Percentiles rank a stretch among this genome's conserved stretches.
Conservation (phyloP, 2,329 filamentous ascomycete genomes). For the Lecanicillium sp. region DNA sequence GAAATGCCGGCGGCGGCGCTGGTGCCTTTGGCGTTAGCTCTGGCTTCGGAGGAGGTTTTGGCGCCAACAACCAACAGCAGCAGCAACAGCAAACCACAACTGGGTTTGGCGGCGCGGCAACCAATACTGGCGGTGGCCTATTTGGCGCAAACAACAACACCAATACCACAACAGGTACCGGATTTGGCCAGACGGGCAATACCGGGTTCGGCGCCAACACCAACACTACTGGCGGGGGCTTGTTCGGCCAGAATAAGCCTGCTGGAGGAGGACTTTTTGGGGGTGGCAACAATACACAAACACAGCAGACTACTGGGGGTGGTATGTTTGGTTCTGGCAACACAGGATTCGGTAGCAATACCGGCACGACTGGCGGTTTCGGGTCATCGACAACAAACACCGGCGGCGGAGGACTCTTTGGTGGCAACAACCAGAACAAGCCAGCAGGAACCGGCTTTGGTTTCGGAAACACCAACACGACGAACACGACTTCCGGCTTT, state of each 20-base stretch:
- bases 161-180: conserved; percentile 21
- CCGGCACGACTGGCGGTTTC: conserved; percentile 15
- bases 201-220: conserved; percentile 35
- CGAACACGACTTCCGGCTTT: conserved; percentile 16
- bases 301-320: conserved; percentile 14
- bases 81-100: conserved; percentile 22
- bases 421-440: conserved; percentile 30
- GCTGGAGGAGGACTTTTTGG: conserved; percentile 13
- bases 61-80: conserved; percentile 27
- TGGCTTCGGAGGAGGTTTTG: conserved; percentile 45
- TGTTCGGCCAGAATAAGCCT: conserved; percentile 28
- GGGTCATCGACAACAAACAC: conserved; percentile 19
- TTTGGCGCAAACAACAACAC: conserved; percentile 27
- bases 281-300: conserved; percentile 14
- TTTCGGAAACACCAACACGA: conserved; percentile 33
- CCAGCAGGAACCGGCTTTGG: conserved; percentile 28
- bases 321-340: conserved; percentile 32
- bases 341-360: conserved; percentile 14
- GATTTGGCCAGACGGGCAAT: conserved; percentile 13
- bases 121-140: conserved; percentile 25
- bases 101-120: conserved; percentile 38
- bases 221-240: conserved; percentile 22
- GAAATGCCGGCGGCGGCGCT: conserved; percentile 75
- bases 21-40: conserved; percentile 70
- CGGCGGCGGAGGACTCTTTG: conserved; percentile 34